Conservation (phyloP, 192 early-diverging fungal genomes). For the Pilaira anomala region DNA sequence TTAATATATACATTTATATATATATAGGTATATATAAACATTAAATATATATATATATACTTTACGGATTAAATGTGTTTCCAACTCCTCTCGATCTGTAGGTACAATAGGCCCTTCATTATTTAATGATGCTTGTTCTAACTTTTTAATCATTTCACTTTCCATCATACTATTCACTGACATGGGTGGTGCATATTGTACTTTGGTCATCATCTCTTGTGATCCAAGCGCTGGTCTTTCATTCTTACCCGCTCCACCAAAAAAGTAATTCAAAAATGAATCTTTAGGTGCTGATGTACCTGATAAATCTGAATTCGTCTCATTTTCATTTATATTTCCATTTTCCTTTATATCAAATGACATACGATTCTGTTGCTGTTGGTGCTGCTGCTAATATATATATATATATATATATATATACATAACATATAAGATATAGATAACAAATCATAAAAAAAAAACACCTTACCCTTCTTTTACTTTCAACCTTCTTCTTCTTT, state of each 20-base stretch:
- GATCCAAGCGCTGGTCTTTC: constrained; percentile 37
- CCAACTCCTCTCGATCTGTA: constrained; percentile 65
- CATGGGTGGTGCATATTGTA: constrained; percentile 28
- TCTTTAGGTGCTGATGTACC: constrained; percentile 31
- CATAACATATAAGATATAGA: not conserved
- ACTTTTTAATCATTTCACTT: constrained; percentile 31
- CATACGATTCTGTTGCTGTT: no score
- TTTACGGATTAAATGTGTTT: constrained; percentile 75
- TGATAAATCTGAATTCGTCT: not conserved
- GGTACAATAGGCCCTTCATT: constrained; percentile 29
- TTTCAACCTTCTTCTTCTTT: constrained; percentile 51
- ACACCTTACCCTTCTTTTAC: constrained; percentile 22
- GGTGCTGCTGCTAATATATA: no score
- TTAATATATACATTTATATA: no score
- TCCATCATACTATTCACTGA: constrained; percentile 40
- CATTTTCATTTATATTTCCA: not conserved
- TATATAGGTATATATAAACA: no score
- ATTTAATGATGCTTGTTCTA: constrained; percentile 38
- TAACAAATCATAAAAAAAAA: not conserved
- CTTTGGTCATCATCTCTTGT: constrained; percentile 22
- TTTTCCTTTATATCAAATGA: not conserved
- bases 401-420: no score
- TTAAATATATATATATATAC: no score
- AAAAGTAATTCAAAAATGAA: constrained; percentile 46
- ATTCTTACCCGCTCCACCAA: constrained; percentile 40